Conservation (phyloP, 345 rosid genomes). For the Clarkia xantiana region DNA sequence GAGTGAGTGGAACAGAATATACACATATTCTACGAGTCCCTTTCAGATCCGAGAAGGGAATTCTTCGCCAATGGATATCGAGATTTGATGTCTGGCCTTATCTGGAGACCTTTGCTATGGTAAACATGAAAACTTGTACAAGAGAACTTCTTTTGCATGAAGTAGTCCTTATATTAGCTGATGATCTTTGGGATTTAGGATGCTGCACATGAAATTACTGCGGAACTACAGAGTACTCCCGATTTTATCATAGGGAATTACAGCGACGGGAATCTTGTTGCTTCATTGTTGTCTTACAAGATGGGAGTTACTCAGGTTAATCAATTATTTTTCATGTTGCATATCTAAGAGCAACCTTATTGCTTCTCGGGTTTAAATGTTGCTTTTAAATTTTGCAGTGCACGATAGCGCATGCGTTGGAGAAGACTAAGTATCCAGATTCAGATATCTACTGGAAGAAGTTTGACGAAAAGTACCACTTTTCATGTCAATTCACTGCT, state of each 20-base stretch:
- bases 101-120: conserved; percentile 82
- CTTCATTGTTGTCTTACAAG: conserved; percentile 75
- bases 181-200: conserved; percentile 33
- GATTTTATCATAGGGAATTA: conserved; percentile 95
- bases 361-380: not conserved
- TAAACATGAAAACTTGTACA: conserved; percentile 9
- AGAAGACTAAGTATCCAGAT: conserved; percentile 98
- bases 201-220: conserved; percentile 72
- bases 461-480: conserved; percentile 83
- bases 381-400: conserved; percentile 37
- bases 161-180: too few species aligned
- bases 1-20: conserved; percentile 86
- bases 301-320: conserved; percentile 92
- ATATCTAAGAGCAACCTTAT: not conserved
- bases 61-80: conserved; percentile 88
- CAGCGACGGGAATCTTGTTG: conserved; percentile 97
- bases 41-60: conserved; percentile 78
- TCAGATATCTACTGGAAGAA: conserved; percentile 97
- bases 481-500: conserved; percentile 97
- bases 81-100: conserved; percentile 99
- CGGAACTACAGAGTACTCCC: conserved; percentile 76
- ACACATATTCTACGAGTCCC: conserved; percentile 79
- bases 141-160: too few species aligned
- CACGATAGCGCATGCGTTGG: conserved; percentile 97
- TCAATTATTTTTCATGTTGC: not conserved